phyloP scores from a whole-genome alignment of 768 basidiomycete species.

The Rhodosporidiobolus odoratus region DNA sequence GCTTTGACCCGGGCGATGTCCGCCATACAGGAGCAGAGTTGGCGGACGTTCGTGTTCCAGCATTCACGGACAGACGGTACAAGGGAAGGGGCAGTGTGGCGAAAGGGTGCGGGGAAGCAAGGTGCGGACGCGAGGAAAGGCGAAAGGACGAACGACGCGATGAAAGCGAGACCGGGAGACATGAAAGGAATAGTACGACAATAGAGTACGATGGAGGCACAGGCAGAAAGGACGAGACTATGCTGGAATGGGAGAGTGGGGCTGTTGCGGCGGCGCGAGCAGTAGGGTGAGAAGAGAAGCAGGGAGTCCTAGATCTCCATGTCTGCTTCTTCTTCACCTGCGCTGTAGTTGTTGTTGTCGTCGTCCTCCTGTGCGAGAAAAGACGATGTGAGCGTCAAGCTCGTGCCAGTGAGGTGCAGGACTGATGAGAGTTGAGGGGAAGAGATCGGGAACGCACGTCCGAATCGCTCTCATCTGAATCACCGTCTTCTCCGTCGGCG shows the following conservation, averaged over 20 bases:
- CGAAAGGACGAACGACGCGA: background rate
- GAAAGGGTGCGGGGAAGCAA: background rate
- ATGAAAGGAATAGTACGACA: conserved; percentile 9
- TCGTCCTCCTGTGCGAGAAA: conserved; percentile 85
- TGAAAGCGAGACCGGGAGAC: background rate
- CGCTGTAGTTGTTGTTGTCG: conserved; percentile 60
- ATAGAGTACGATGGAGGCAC: background rate
- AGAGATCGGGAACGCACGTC: conserved; percentile 41
- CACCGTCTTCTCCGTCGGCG: conserved; percentile 63
- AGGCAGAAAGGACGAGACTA: background rate
- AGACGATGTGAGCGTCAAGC: conserved; percentile 51
- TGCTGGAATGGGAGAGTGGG: background rate
- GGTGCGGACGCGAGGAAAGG: background rate
- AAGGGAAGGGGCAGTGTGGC: background rate
- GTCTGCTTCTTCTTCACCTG: conserved; percentile 56
- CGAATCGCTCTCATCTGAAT: conserved; percentile 58
- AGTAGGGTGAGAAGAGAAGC: background rate
- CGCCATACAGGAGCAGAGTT: background rate
- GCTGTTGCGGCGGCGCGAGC: background rate
- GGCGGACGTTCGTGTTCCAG: background rate
- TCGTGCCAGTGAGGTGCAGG: background rate
- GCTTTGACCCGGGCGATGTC: background rate
- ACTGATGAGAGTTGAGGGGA: background rate
- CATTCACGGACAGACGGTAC: background rate
- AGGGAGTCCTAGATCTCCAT: conserved; percentile 40